A percentile compares a stretch with the other conserved stretches of the same genome.
These are phyloP conservation scores for Penicillium simplicissimum DNA, from an alignment of 495 filamentous ascomycete genomes.

Conservation along the genomic window DNA sequence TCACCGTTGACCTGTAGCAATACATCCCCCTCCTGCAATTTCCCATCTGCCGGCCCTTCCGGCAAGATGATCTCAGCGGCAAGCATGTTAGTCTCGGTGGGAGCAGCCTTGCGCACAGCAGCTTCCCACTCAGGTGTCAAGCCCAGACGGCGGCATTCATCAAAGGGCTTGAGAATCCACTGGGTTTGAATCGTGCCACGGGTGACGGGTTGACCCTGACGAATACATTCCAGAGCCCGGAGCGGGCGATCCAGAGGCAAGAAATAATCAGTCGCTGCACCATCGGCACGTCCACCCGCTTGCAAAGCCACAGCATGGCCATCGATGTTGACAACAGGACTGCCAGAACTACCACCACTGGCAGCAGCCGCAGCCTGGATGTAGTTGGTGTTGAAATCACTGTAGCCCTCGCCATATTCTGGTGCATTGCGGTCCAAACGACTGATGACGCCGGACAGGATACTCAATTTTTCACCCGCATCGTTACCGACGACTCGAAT, in stretches of 20 bases:
- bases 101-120: constrained; percentile 75
- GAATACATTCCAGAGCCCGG: constrained; percentile 83
- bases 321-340: constrained; percentile 94
- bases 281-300: constrained; percentile 89
- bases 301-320: constrained; percentile 92
- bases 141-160: constrained; percentile 91
- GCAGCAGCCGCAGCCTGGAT: constrained; percentile 97
- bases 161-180: constrained; percentile 95
- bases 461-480: constrained; percentile 97
- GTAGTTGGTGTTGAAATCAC: constrained; percentile 99
- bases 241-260: constrained; percentile 87
- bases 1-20: constrained; percentile 92
- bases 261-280: constrained; percentile 97
- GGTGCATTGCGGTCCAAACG: constrained; percentile 93
- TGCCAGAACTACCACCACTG: constrained; percentile 93
- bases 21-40: constrained; percentile 94
- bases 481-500: constrained; percentile 98
- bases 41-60: constrained; percentile 79
- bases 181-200: constrained; percentile 97
- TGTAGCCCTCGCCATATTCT: constrained; percentile 97
- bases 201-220: constrained; percentile 68
- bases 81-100: constrained; percentile 93
- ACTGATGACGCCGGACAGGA: constrained; percentile 96
- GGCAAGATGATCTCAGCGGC: constrained; percentile 94
- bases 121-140: constrained; percentile 84